These are phyloP conservation scores for Wickerhamiella domercqiae DNA, from an alignment of 805 yeast genomes.

Conservation along the genomic window DNA sequence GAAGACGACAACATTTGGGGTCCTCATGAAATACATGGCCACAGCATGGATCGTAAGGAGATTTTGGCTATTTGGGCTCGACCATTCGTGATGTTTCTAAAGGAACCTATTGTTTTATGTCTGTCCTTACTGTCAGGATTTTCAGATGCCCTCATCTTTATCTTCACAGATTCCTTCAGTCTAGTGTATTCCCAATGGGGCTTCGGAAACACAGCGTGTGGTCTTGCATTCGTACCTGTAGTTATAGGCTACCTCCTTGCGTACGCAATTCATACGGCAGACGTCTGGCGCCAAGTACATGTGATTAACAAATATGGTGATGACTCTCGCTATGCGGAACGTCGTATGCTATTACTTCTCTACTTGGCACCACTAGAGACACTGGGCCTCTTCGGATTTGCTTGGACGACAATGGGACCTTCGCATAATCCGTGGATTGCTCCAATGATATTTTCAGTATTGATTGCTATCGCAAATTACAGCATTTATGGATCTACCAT, in stretches of 20 bases:
- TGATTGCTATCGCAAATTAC: slow-evolving; percentile 29
- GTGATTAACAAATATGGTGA: slow-evolving; percentile 22
- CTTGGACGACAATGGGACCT: slow-evolving; percentile 31
- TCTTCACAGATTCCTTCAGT: slow-evolving; percentile 27
- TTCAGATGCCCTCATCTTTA: slow-evolving; percentile 29
- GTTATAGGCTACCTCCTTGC: slow-evolving; percentile 27
- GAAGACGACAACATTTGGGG: slow-evolving; percentile 25
- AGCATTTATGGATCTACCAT: slow-evolving; percentile 32
- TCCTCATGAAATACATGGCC: slow-evolving; percentile 23
- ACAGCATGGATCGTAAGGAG: slow-evolving; percentile 8
- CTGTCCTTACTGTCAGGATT: slow-evolving; percentile 29
- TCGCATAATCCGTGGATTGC: slow-evolving; percentile 27
- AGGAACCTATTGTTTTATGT: slow-evolving; percentile 28
- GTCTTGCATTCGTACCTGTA: slow-evolving; percentile 25
- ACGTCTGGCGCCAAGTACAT: slow-evolving; percentile 23
- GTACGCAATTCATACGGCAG: slow-evolving; percentile 25
- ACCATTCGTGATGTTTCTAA: slow-evolving; percentile 28
- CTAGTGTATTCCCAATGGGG: slow-evolving; percentile 26
- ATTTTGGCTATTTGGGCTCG: slow-evolving; percentile 22
- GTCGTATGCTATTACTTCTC: slow-evolving; percentile 20
- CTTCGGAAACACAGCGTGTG: slow-evolving; percentile 22
- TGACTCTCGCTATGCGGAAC: slow-evolving; percentile 14
- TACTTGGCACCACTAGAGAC: slow-evolving; percentile 28
- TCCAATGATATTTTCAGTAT: slow-evolving; percentile 26
- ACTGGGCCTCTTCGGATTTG: slow-evolving; percentile 29